Conservation (phyloP, 179 eudicot species). For the Beta macrorhiza region DNA sequence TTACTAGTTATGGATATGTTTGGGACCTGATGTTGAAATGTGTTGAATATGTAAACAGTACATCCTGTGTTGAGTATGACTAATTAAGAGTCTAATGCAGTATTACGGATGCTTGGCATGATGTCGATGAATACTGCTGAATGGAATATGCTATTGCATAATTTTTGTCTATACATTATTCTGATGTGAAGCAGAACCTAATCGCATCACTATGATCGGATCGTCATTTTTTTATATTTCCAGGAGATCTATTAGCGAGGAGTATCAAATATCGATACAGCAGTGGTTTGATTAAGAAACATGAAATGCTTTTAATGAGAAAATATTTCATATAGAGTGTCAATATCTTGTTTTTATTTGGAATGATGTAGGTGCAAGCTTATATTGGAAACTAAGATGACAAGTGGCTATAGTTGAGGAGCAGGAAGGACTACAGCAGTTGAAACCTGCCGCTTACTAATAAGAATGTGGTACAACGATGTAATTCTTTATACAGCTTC, state of each 20-base stretch:
- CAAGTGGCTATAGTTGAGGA: background rate
- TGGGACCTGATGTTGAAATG: conserved; percentile 11
- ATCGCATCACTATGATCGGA: background rate
- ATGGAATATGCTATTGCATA: background rate
- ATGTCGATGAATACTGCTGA: background rate
- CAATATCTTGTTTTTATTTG: background rate
- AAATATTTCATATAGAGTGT: background rate
- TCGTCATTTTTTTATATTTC: background rate
- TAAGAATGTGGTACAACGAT: background rate
- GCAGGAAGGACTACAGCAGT: background rate
- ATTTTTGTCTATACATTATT: background rate
- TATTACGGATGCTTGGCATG: conserved; percentile 1
- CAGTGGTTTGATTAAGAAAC: background rate
- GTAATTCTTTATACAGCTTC: too few relatives aligned
- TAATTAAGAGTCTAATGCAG: background rate
- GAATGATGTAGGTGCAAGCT: conserved; percentile 7
- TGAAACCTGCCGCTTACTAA: background rate
- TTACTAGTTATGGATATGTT: background rate
- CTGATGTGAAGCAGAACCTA: background rate
- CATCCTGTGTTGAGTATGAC: background rate
- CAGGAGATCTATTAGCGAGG: background rate
- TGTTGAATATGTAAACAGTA: background rate
- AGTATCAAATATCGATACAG: background rate
- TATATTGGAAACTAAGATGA: background rate
- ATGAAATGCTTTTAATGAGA: background rate